A percentile compares a stretch with the other conserved stretches of the same genome.
Evolutionary conservation across 2,329 filamentous ascomycete genomes (phyloP).

Genomic region (Neurospora sp.): DNA sequence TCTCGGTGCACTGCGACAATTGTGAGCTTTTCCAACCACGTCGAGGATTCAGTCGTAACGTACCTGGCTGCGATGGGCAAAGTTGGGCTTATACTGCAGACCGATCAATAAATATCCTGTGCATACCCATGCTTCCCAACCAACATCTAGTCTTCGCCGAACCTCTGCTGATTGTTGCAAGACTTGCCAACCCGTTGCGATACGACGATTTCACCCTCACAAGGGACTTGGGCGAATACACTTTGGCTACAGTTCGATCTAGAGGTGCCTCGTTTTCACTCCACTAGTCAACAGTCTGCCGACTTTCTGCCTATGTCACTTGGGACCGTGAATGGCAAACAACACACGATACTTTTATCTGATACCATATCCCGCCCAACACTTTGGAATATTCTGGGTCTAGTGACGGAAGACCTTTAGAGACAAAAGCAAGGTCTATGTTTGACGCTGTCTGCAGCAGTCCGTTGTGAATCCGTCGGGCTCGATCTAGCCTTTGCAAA

Average conservation of each 20-base stretch:
- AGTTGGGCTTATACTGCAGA: neutral
- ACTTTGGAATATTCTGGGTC: neutral
- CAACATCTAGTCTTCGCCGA: neutral
- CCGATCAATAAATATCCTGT: neutral
- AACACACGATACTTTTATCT: neutral
- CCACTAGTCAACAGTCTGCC: neutral
- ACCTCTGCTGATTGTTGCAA: neutral
- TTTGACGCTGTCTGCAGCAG: neutral
- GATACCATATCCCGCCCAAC: neutral
- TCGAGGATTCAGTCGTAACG: neutral
- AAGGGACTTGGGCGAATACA: neutral
- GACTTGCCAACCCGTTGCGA: neutral
- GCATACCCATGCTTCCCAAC: neutral
- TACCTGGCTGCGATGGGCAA: neutral
- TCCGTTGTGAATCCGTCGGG: neutral
- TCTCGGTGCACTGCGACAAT: neutral
- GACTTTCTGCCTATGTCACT: neutral
- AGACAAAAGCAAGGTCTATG: neutral
- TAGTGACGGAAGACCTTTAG: neutral
- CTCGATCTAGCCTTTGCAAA: neutral
- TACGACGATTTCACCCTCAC: neutral
- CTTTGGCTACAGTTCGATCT: neutral
- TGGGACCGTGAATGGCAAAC: neutral
- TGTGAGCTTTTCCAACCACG: neutral
- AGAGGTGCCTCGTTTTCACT: neutral